Percentiles rank a stretch among this genome's conserved stretches.
These are phyloP conservation scores for Sherardia arvensis DNA, from an alignment of 257 asterid genomes.

Conservation along the genomic window DNA sequence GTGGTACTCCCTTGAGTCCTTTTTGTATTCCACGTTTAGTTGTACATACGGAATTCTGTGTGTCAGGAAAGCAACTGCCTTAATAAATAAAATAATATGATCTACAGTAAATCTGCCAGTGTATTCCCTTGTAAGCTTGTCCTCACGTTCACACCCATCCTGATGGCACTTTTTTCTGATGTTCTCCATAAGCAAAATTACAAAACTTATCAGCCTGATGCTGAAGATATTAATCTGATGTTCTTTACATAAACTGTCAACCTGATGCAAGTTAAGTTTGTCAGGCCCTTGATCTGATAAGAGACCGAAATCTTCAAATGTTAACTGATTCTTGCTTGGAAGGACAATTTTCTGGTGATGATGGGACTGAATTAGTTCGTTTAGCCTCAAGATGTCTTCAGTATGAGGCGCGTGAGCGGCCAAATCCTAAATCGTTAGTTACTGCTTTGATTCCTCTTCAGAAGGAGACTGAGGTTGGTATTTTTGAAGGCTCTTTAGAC, in stretches of 20 bases:
- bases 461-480: constrained; percentile 73
- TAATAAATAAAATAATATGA: too few species aligned
- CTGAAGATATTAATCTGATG: too few species aligned
- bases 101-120: too few species aligned
- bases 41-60: too few species aligned
- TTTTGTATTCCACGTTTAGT: too few species aligned
- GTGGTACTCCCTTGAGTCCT: neutral
- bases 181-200: neutral
- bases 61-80: too few species aligned
- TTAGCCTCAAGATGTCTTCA: constrained; percentile 93
- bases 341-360: constrained; percentile 80
- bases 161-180: neutral
- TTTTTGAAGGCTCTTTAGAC: neutral
- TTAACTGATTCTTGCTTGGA: constrained; percentile 63
- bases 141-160: neutral
- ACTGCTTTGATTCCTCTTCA: constrained; percentile 62
- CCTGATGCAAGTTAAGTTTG: neutral
- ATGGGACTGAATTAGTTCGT: constrained; percentile 78
- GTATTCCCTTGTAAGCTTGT: neutral
- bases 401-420: constrained; percentile 88
- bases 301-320: constrained; percentile 42
- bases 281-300: constrained; percentile 46
- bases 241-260: too few species aligned
- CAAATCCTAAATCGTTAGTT: constrained; percentile 63
- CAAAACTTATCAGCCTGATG: neutral